These are phyloP conservation scores for Artomyces pyxidatus DNA, from an alignment of 768 basidiomycete species.

Conservation along the genomic window DNA sequence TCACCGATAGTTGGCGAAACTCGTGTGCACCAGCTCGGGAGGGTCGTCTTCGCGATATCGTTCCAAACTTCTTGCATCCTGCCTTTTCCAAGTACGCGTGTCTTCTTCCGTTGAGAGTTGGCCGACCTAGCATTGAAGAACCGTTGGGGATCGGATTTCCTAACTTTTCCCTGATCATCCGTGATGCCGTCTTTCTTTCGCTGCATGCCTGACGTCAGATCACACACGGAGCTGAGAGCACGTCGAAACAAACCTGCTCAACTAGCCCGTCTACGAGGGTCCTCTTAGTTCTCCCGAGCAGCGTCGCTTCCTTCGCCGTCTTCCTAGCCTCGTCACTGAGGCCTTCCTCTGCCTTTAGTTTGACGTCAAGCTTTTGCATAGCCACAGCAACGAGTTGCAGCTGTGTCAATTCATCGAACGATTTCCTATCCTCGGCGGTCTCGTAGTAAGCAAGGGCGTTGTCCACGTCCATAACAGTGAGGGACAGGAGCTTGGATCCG, in stretches of 20 bases:
- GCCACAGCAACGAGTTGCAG: background rate
- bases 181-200: background rate
- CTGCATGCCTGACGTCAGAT: background rate
- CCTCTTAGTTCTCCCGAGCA: background rate
- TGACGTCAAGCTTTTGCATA: background rate
- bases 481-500: background rate
- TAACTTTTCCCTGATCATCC: background rate
- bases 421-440: background rate
- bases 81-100: background rate
- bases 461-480: background rate
- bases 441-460: background rate
- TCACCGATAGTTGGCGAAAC: slow-evolving; percentile 11
- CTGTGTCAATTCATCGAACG: background rate
- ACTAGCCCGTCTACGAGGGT: background rate
- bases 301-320: background rate
- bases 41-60: slow-evolving; percentile 12
- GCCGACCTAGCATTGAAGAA: background rate
- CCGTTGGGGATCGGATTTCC: background rate
- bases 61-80: background rate
- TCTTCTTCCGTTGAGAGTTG: background rate
- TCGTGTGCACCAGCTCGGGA: slow-evolving; percentile 18
- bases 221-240: background rate
- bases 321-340: background rate
- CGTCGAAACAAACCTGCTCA: background rate
- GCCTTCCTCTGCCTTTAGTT: background rate